Evolutionary conservation across 1,139 yeast species (phyloP).

Genomic region (Lodderomyces pseudojiufengensis): DNA sequence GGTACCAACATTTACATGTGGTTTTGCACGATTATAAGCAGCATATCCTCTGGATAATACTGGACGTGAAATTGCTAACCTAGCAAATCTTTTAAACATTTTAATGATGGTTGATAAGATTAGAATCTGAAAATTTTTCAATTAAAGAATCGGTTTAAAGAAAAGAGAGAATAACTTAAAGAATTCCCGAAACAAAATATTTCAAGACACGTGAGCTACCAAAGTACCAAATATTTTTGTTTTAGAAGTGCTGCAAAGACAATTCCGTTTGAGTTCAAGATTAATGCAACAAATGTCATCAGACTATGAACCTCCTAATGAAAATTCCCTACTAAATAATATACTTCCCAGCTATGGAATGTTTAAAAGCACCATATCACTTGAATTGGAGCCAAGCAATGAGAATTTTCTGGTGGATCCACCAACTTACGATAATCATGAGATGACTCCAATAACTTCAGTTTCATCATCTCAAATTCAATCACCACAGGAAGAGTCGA

Average conservation of each 20-base stretch:
- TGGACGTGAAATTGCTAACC: slow-evolving; percentile 9
- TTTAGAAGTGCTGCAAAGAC: too few species aligned
- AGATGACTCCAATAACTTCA: slow-evolving; percentile 29
- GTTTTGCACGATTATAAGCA: slow-evolving; percentile 85
- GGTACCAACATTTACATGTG: slow-evolving; percentile 95
- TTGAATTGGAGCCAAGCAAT: slow-evolving; percentile 34
- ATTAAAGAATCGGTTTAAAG: too few species aligned
- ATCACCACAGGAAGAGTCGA: slow-evolving; percentile 16
- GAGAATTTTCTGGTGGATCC: slow-evolving; percentile 44
- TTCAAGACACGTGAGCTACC: too few species aligned
- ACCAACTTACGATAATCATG: slow-evolving; percentile 26
- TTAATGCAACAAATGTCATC: too few species aligned
- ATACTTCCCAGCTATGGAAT: slow-evolving; percentile 47
- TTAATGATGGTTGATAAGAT: not conserved
- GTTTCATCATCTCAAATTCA: slow-evolving; percentile 16
- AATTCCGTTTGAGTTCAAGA: too few species aligned
- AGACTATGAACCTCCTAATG: slow-evolving; percentile 14
- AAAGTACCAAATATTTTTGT: too few species aligned
- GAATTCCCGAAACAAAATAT: too few species aligned
- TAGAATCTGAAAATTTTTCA: too few species aligned
- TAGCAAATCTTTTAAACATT: slow-evolving; percentile 4
- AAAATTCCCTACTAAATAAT: slow-evolving; percentile 34
- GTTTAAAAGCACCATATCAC: slow-evolving; percentile 44
- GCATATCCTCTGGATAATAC: slow-evolving; percentile 49
- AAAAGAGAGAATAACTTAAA: too few species aligned